Percentiles rank a stretch among this genome's conserved stretches.
phyloP scores from a whole-genome alignment of 2,329 filamentous ascomycete species.

The Colletotrichum sp. region DNA sequence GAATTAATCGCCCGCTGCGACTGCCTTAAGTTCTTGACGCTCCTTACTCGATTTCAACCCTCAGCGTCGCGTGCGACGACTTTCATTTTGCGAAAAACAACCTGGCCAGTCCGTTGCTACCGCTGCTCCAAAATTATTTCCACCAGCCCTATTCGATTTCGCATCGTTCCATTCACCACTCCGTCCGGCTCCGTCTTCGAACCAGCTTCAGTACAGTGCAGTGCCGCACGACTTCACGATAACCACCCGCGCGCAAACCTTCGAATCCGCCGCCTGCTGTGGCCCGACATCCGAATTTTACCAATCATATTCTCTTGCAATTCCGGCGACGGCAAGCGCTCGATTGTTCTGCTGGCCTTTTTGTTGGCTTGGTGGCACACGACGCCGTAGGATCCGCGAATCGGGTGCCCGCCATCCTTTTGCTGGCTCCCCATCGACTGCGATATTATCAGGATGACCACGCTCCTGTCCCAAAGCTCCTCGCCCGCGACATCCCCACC shows the following conservation, averaged over 20 bases:
- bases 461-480: constrained; percentile 63
- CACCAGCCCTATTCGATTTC: not conserved
- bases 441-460: constrained; percentile 42
- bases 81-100: constrained; percentile 21
- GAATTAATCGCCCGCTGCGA: constrained; percentile 1
- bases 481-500: constrained; percentile 60
- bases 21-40: constrained; percentile 16
- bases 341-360: not conserved
- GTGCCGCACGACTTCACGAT: constrained; percentile 12
- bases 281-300: not conserved
- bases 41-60: constrained; percentile 17
- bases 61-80: constrained; percentile 22
- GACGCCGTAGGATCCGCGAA: constrained; percentile 18
- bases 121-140: not conserved
- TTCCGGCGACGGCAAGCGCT: not conserved
- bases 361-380: constrained; percentile 11
- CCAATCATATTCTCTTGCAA: not conserved
- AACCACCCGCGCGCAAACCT: constrained; percentile 4
- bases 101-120: not conserved
- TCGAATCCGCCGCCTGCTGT: not conserved
- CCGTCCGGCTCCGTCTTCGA: not conserved
- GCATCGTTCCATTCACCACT: not conserved
- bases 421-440: constrained; percentile 24
- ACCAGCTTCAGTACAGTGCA: not conserved
- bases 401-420: constrained; percentile 28